phyloP scores from a whole-genome alignment of 2,329 filamentous ascomycete genomes.

The Coniochaeta ligniaria region DNA sequence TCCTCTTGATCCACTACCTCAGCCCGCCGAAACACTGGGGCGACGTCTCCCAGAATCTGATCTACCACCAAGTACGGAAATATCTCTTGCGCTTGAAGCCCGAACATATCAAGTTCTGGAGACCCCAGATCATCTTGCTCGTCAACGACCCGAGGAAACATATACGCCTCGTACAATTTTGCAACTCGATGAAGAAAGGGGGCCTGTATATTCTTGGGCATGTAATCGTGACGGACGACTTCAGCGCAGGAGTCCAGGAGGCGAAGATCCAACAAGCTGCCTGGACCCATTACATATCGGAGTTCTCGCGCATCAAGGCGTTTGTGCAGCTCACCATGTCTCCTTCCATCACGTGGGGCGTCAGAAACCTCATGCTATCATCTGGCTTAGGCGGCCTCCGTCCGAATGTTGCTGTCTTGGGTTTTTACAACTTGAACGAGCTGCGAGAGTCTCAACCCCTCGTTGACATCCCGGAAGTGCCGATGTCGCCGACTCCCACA shows the following conservation, averaged over 20 bases:
- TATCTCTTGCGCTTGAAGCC: constrained; percentile 76
- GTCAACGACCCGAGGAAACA: constrained; percentile 78
- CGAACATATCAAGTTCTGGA: constrained; percentile 91
- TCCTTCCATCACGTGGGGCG: constrained; percentile 76
- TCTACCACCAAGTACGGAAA: constrained; percentile 81
- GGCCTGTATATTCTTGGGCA: constrained; percentile 79
- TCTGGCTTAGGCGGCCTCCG: constrained; percentile 82
- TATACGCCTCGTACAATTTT: constrained; percentile 81
- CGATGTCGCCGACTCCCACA: constrained; percentile 26
- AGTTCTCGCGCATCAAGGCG: constrained; percentile 79
- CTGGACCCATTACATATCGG: constrained; percentile 78
- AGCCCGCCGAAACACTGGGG: constrained; percentile 85
- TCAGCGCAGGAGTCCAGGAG: constrained; percentile 70
- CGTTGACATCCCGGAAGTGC: constrained; percentile 46
- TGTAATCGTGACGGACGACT: constrained; percentile 81
- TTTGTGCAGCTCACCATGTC: constrained; percentile 84
- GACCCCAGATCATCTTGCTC: constrained; percentile 78
- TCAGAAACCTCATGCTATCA: constrained; percentile 73
- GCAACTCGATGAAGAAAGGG: constrained; percentile 86
- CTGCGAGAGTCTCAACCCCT: constrained; percentile 53
- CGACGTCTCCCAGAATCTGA: constrained; percentile 81
- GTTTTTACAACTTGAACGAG: constrained; percentile 75
- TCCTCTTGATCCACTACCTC: constrained; percentile 78
- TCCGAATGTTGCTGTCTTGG: constrained; percentile 77
- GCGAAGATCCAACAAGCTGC: constrained; percentile 72